These are phyloP conservation scores for Zelopaecilomyces penicillatus DNA, from an alignment of 2,329 filamentous ascomycete genomes.

Conservation along the genomic window DNA sequence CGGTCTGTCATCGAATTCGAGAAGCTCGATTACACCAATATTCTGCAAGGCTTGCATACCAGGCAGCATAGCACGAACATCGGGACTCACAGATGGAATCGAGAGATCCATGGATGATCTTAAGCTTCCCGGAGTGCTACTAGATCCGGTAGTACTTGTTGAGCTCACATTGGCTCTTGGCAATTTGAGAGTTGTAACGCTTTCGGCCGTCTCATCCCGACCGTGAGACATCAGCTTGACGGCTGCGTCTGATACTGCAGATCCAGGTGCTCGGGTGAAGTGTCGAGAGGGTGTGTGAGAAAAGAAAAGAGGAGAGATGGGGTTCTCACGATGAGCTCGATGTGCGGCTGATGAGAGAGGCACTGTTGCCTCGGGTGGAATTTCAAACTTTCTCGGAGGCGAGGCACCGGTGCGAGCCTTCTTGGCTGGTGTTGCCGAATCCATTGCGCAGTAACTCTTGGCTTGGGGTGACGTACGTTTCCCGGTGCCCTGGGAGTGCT, in stretches of 20 bases:
- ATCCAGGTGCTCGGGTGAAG: slow-evolving; percentile 27
- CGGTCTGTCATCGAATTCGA: slow-evolving; percentile 69
- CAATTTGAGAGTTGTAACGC: slow-evolving; percentile 46
- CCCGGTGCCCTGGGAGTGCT: slow-evolving; percentile 12
- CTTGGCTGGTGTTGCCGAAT: slow-evolving; percentile 30
- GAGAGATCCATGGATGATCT: slow-evolving; percentile 46
- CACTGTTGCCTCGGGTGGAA: slow-evolving; percentile 23
- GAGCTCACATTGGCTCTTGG: slow-evolving; percentile 44
- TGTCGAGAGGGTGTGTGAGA: slow-evolving; percentile 34
- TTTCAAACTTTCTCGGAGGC: slow-evolving; percentile 36
- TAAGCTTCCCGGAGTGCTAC: slow-evolving; percentile 45
- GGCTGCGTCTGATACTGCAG: slow-evolving; percentile 33
- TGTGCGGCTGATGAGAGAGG: slow-evolving; percentile 15
- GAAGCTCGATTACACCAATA: slow-evolving; percentile 60
- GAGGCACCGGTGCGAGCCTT: slow-evolving; percentile 39
- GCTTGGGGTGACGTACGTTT: slow-evolving; percentile 18
- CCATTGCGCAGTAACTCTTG: slow-evolving; percentile 19
- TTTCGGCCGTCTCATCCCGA: slow-evolving; percentile 33
- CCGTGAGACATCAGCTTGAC: slow-evolving; percentile 39
- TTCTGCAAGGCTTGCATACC: slow-evolving; percentile 50
- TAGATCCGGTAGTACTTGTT: slow-evolving; percentile 37
- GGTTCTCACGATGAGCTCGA: slow-evolving; percentile 22
- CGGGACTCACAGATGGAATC: slow-evolving; percentile 43
- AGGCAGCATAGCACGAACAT: slow-evolving; percentile 37
- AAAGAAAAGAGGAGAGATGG: slow-evolving; percentile 46